These are phyloP conservation scores for Entelexis sorbosivorans DNA, from an alignment of 1,139 yeast species.

Conservation along the genomic window DNA sequence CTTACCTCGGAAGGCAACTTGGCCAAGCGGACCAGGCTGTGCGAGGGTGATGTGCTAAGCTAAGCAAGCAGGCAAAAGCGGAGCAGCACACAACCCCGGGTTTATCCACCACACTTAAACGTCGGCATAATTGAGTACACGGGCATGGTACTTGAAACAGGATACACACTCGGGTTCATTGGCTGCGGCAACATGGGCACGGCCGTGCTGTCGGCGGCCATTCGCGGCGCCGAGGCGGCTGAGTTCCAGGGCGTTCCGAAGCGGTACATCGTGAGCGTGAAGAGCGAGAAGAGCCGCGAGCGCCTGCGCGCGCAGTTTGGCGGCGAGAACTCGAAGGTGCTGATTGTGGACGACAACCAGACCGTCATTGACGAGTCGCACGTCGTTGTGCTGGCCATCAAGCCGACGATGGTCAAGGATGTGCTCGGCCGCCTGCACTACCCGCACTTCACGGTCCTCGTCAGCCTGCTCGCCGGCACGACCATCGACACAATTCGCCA, in stretches of 20 bases:
- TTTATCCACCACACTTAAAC: constrained; percentile 1
- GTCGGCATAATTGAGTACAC: neutral
- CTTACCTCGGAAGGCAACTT: constrained; percentile 1
- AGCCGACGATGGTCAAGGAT: constrained; percentile 65
- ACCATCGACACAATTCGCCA: constrained; percentile 57
- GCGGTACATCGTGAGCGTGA: constrained; percentile 66
- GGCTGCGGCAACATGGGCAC: constrained; percentile 98
- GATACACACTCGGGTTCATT: constrained; percentile 62
- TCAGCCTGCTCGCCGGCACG: constrained; percentile 87
- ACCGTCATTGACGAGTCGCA: constrained; percentile 54
- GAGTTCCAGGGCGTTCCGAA: constrained; percentile 41
- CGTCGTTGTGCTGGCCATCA: constrained; percentile 70
- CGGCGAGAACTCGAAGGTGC: constrained; percentile 40
- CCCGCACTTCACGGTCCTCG: constrained; percentile 37
- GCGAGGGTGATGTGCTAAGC: constrained; percentile 2
- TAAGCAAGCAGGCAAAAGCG: constrained; percentile 4
- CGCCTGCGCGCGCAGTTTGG: constrained; percentile 39
- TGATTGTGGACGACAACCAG: constrained; percentile 45
- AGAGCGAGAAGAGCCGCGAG: constrained; percentile 42
- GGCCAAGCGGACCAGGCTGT: constrained; percentile 1
- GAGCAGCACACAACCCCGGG: constrained; percentile 6
- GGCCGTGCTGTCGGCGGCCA: constrained; percentile 80
- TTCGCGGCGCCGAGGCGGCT: constrained; percentile 28
- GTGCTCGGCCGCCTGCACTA: constrained; percentile 35
- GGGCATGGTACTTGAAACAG: constrained; percentile 23